Evolutionary conservation across 2,329 filamentous ascomycete species (phyloP).

Genomic region (Phialophora verrucosa): DNA sequence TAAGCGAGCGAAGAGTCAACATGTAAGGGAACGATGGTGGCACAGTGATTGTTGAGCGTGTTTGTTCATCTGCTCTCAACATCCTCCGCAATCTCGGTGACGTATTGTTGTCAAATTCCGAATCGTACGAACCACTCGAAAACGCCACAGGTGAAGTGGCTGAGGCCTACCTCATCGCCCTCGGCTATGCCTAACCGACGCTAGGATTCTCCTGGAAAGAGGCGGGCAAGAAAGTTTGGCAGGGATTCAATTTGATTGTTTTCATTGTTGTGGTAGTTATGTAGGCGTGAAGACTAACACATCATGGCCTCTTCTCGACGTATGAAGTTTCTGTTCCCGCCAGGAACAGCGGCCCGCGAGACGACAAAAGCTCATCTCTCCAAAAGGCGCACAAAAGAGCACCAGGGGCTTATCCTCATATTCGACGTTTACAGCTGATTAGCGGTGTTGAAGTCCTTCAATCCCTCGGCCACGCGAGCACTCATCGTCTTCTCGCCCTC

Average conservation of each 20-base stretch:
- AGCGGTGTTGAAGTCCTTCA: constrained; percentile 90
- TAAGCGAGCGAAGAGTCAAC: constrained; percentile 9
- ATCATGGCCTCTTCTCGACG: background rate
- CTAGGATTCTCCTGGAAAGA: background rate
- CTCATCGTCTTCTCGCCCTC: constrained; percentile 95
- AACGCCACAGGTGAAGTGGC: background rate
- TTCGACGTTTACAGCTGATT: constrained; percentile 68
- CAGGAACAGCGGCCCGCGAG: background rate
- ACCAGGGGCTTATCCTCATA: background rate
- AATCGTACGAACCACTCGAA: constrained; percentile 22
- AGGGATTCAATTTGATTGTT: background rate
- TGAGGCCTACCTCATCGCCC: background rate
- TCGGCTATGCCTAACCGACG: background rate
- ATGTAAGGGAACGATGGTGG: constrained; percentile 4
- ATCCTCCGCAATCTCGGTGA: constrained; percentile 18
- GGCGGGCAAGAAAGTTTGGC: too few relatives aligned
- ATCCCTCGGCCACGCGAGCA: constrained; percentile 76
- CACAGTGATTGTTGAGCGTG: background rate
- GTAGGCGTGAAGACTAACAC: constrained; percentile 5
- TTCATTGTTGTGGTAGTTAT: constrained; percentile 1
- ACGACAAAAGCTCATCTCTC: constrained; percentile 16
- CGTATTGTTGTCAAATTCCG: constrained; percentile 21
- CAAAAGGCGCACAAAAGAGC: constrained; percentile 11
- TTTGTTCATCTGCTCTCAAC: constrained; percentile 2
- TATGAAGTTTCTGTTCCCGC: background rate